phyloP scores from a whole-genome alignment of 306 rosid species.

The Lupinus albus region DNA sequence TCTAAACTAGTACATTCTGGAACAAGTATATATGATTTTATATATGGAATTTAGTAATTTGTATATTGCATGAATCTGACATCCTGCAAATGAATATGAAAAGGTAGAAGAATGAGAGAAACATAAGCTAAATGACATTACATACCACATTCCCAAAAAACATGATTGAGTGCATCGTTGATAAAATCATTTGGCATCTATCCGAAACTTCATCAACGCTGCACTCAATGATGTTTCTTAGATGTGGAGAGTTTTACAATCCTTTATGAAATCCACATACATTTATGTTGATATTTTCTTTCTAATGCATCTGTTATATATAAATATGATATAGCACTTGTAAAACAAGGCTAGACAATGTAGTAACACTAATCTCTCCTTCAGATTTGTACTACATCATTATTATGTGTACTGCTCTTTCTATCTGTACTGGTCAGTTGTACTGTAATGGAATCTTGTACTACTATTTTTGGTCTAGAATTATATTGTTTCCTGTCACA shows the following conservation, averaged over 20 bases:
- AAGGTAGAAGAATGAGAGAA: too few species aligned
- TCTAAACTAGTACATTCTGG: not conserved
- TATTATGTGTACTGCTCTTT: not conserved
- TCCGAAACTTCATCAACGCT: conserved; percentile 67
- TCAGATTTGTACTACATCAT: conserved; percentile 34
- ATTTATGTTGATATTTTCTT: not conserved
- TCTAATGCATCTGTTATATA: conserved; percentile 4
- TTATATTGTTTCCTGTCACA: not conserved
- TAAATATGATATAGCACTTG: not conserved
- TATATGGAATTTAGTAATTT: too few species aligned
- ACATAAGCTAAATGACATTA: not conserved
- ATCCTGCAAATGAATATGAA: too few species aligned
- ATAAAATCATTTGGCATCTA: not conserved
- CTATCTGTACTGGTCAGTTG: conserved; percentile 37
- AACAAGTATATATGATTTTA: not conserved
- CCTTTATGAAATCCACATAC: conserved; percentile 5
- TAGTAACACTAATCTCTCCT: conserved; percentile 11
- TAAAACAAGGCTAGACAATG: conserved; percentile 1
- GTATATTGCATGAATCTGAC: too few species aligned
- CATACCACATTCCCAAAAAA: conserved; percentile 41
- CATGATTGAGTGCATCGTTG: conserved; percentile 70
- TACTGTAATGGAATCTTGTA: conserved; percentile 38
- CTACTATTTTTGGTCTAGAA: conserved; percentile 1
- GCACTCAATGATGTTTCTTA: conserved; percentile 91
- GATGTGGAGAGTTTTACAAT: conserved; percentile 41